Conservation (phyloP, 352 stramenopile genomes). For the Blastocystis sp. region DNA sequence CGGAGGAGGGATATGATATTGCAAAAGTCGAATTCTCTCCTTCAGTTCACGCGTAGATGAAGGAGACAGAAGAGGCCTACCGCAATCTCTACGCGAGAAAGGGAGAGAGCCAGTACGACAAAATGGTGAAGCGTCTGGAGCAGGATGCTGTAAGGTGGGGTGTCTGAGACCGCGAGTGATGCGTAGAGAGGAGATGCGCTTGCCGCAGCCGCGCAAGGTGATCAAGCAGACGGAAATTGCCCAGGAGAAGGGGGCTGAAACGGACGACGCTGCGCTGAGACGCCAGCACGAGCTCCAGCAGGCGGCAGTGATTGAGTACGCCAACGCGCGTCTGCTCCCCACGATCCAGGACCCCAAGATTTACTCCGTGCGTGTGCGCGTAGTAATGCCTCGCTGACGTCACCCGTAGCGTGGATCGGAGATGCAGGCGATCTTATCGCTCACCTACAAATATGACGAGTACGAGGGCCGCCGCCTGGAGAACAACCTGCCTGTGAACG, state of each 20-base stretch:
- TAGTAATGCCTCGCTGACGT: not conserved
- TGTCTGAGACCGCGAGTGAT: not conserved
- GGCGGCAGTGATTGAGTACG: conserved; percentile 32
- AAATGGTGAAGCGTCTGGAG: conserved; percentile 27
- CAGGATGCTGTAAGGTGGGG: not conserved
- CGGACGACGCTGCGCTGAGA: not conserved
- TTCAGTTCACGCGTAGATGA: not conserved
- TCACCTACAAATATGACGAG: conserved; percentile 58
- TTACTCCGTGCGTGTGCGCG: conserved; percentile 46
- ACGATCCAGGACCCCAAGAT: conserved; percentile 55
- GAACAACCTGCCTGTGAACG: conserved; percentile 22
- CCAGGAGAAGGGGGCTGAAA: not conserved
- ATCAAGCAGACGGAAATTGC: conserved; percentile 10
- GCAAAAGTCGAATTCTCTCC: conserved; percentile 7
- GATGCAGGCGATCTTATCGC: conserved; percentile 42
- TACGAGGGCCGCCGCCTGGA: conserved; percentile 41
- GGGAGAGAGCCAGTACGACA: conserved; percentile 25
- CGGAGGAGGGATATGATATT: conserved; percentile 27
- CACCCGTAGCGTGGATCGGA: conserved; percentile 39
- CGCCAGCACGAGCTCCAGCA: conserved; percentile 29
- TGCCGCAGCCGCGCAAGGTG: not conserved
- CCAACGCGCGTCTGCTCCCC: conserved; percentile 20
- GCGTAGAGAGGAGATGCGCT: conserved; percentile 25
- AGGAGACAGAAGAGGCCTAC: conserved; percentile 14
- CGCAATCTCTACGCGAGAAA: conserved; percentile 20